These are phyloP conservation scores for Jaapia argillacea DNA, from an alignment of 768 basidiomycete species.

Conservation along the genomic window DNA sequence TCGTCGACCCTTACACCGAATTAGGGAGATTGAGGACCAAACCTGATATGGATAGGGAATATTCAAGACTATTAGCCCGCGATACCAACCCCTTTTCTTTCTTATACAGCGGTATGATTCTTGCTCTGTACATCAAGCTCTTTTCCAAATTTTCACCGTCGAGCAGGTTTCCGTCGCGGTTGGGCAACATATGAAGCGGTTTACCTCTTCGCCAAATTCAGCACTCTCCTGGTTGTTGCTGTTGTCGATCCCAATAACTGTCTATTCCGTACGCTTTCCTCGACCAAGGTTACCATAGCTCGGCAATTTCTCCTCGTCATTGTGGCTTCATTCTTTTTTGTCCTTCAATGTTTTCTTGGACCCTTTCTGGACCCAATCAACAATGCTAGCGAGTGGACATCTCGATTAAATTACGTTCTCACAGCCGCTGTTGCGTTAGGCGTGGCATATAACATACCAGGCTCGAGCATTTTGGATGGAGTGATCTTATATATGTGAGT, in stretches of 20 bases:
- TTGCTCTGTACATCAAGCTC: no score
- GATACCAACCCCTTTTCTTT: conserved; percentile 64
- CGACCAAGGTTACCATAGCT: conserved; percentile 40
- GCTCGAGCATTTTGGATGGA: conserved; percentile 43
- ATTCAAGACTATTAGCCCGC: conserved; percentile 50
- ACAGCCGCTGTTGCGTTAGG: conserved; percentile 55
- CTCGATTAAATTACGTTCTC: conserved; percentile 57
- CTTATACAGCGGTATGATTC: conserved; percentile 51
- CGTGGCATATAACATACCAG: conserved; percentile 50
- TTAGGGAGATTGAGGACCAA: conserved; percentile 51
- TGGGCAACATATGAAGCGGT: conserved; percentile 61
- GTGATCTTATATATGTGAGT: conserved; percentile 58
- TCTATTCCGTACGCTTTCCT: conserved; percentile 45
- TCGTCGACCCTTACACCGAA: conserved; percentile 58
- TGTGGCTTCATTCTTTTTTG: conserved; percentile 49
- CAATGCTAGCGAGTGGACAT: conserved; percentile 71
- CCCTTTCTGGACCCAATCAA: conserved; percentile 64
- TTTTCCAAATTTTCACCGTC: neutral
- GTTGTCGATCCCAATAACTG: conserved; percentile 67
- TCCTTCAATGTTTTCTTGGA: conserved; percentile 45
- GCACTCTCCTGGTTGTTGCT: conserved; percentile 53
- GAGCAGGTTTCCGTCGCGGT: conserved; percentile 52
- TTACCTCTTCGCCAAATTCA: conserved; percentile 63
- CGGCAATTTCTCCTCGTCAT: conserved; percentile 54
- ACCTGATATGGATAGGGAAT: conserved; percentile 57